Evolutionary conservation across 352 stramenopile genomes (phyloP), one percentile per base, ranked within the genome.

Genomic region (Pythium periplocum): DNA sequence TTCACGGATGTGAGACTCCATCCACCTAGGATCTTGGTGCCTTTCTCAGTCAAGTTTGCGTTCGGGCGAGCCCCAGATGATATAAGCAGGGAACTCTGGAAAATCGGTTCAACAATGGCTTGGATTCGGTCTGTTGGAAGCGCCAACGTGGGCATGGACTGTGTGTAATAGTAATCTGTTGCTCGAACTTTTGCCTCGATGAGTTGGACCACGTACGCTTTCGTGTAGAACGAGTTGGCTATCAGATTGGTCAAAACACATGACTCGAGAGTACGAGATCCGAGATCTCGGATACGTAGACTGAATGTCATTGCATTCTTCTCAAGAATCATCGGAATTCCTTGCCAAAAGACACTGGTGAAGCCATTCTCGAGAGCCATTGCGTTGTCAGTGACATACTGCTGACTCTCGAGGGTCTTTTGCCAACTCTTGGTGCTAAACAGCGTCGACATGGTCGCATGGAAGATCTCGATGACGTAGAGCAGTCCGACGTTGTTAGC

Each of bases 341-440:
- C 64, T 11, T 70, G 53, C 1, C 9, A 11, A 26, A 61, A 73
- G 11, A 64, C 59, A 30, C 55, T 75, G 4, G 54, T 51, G 38
- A 65, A 61, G 3, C 55, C 59, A 35, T 70, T 72, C 2, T 35
- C 32, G 42, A 73, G 55, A 8, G 60, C 56, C 6, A 33, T 51
- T 8, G 49, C 38, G 12, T 26, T n/a, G 4, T 58, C 34, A 2
- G 51, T 41, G 4, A 61, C n/a, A 37, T 57, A 75, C 42, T 64
- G 45, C 2, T 68, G 35, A 10, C 4, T 38, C 10, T 67, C 53
- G 8, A 75, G 61, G 2, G 67, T 64, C 31, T 67, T 64, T 42
- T 57, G 60, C 67, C 67, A 75, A 46, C 36, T 66, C 47, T 66
- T 69, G 0, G 53, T 68, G 43, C 47, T 60, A 31, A 73, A 70